Evolutionary conservation across 768 basidiomycete genomes (phyloP).

Genomic region (Cubamyces sp.): DNA sequence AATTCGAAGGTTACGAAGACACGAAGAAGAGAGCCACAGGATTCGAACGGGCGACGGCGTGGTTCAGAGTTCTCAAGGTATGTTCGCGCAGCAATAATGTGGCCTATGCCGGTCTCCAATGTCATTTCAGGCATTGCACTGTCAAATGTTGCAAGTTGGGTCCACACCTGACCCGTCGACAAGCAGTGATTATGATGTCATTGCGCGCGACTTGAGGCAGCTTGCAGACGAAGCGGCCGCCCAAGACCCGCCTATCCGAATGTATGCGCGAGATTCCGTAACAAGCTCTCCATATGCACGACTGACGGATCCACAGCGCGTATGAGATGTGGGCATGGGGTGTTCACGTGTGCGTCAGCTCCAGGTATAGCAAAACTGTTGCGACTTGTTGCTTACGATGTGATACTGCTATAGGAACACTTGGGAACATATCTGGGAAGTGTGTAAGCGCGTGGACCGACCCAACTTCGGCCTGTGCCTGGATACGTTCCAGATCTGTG

Average conservation of each 20-base stretch:
- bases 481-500: constrained; percentile 38
- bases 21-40: constrained; percentile 23
- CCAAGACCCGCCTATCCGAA: constrained; percentile 34
- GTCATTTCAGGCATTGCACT: constrained; percentile 29
- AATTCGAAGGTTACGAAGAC: constrained; percentile 34
- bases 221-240: constrained; percentile 34
- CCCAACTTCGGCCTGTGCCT: constrained; percentile 39
- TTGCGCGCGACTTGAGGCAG: constrained; percentile 33
- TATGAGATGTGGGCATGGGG: constrained; percentile 42
- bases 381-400: neutral
- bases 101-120: no score
- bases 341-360: constrained; percentile 32
- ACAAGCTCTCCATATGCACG: neutral
- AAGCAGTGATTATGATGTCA: constrained; percentile 32
- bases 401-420: constrained; percentile 28
- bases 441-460: constrained; percentile 35
- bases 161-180: constrained; percentile 33
- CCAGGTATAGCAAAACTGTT: no score
- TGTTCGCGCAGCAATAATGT: no score
- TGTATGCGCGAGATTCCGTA: constrained; percentile 22
- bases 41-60: constrained; percentile 30
- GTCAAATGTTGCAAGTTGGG: constrained; percentile 36
- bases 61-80: constrained; percentile 34
- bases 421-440: constrained; percentile 38
- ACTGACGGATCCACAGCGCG: constrained; percentile 25